Evolutionary conservation across 2,329 filamentous ascomycete species (phyloP).

Genomic region (Aspergillus tanneri): DNA sequence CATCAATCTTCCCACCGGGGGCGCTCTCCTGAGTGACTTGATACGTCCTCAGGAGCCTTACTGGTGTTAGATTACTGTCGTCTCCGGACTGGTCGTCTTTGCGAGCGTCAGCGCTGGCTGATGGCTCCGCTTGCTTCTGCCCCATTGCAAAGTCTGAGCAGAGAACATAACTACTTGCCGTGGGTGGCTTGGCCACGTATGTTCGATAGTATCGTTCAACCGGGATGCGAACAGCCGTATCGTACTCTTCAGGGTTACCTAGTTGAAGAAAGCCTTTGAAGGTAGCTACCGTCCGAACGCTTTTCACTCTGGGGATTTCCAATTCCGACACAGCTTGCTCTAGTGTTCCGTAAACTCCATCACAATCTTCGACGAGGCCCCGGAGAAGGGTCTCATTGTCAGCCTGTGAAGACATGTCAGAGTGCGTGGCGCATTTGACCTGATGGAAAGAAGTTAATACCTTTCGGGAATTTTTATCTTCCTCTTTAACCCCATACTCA

Average conservation of each 20-base stretch:
- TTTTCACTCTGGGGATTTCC: constrained; percentile 72
- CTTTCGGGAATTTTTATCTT: constrained; percentile 73
- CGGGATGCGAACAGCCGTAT: constrained; percentile 74
- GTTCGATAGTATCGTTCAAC: constrained; percentile 90
- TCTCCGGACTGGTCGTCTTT: constrained; percentile 31
- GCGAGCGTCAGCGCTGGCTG: constrained; percentile 46
- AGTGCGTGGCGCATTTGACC: constrained; percentile 11
- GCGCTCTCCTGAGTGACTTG: constrained; percentile 72
- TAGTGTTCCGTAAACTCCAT: constrained; percentile 77
- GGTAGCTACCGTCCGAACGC: constrained; percentile 69
- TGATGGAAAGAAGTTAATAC: constrained; percentile 37
- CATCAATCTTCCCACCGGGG: constrained; percentile 75
- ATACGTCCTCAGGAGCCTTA: constrained; percentile 78
- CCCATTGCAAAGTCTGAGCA: constrained; percentile 47
- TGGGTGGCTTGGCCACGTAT: constrained; percentile 69
- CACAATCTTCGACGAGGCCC: constrained; percentile 64
- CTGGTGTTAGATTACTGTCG: constrained; percentile 57
- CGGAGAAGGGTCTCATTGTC: constrained; percentile 71
- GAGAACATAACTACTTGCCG: constrained; percentile 73
- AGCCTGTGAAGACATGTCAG: constrained; percentile 43
- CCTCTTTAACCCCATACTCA: constrained; percentile 89
- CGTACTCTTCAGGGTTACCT: constrained; percentile 71
- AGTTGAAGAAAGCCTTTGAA: constrained; percentile 80
- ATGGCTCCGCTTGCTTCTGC: constrained; percentile 55
- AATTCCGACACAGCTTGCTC: constrained; percentile 81